Base-by-base conservation (phyloP, 1,284 basidiomycete genomes). In the Gymnopus androsaceus region DNA sequence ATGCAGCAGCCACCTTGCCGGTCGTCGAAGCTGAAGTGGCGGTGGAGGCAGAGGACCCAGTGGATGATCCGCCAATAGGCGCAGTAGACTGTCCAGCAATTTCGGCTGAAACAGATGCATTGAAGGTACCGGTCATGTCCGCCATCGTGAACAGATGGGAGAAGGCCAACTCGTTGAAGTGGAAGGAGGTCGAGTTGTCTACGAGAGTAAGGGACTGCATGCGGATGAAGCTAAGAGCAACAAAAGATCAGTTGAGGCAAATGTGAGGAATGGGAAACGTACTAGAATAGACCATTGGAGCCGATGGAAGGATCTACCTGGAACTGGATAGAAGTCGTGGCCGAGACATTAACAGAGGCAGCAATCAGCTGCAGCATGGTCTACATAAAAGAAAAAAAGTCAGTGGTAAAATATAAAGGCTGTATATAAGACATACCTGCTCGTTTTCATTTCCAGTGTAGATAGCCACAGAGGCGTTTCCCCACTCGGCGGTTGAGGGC, bases 161-260 rank as follows among this genome's bases (percentile, higher is more conserved):
- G 79, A 93, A 95, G 2, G 90, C 84, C 60, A 87, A 75, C 54
- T 81, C 82, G n/a, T n/a, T n/a, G n/a, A n/a, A n/a, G n/a, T n/a
- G n/a, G n/a, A n/a, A 2, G 78, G 81, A 71, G 75, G 87, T 49
- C 80, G 73, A 15, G 85, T 70, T 50, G 68, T 87, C 81, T 68
- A 78, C 85, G 51, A 81, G 63, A 56, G 33, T 65, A 38, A 78
- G 58, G 0, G 90, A 90, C 57, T 87, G 80, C 68, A 90, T 76
- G 54, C 90, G 88, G 64, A 92, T 78, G 75, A 92, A 92, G 74
- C 88, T 88, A 58, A 37, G 49, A 14, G 58, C 7, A 9, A 8
- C 12, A 2, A 21, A 11, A n/a, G 11, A 14, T 42, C 4, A 27
- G 15, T n/a, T 15, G 33, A 31, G 34, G n/a, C 59, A 54, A 19